Evolutionary conservation across 768 basidiomycete genomes (phyloP).

Genomic region (Mycena vulgaris): DNA sequence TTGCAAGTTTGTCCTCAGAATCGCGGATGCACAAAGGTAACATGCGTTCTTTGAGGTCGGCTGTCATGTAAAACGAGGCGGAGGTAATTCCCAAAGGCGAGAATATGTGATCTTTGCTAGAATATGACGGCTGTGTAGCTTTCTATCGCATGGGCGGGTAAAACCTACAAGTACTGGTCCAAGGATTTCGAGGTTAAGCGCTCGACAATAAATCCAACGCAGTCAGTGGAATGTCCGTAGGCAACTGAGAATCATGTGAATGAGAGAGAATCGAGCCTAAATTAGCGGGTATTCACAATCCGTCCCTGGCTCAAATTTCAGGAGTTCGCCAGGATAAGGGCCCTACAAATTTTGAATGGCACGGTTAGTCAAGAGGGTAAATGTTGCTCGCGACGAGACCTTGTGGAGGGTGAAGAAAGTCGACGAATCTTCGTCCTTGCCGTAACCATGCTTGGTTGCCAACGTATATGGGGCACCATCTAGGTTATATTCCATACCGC

Average conservation of each 20-base stretch:
- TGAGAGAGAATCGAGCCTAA: not conserved
- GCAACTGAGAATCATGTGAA: conserved; percentile 36
- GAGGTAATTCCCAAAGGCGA: conserved; percentile 47
- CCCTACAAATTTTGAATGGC: conserved; percentile 34
- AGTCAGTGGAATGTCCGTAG: conserved; percentile 50
- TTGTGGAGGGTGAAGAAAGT: conserved; percentile 44
- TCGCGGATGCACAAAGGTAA: conserved; percentile 42
- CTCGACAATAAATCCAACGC: conserved; percentile 50
- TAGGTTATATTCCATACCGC: conserved; percentile 48
- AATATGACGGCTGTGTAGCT: not conserved
- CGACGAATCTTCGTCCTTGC: conserved; percentile 40
- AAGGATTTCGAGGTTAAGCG: conserved; percentile 46
- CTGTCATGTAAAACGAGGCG: conserved; percentile 47
- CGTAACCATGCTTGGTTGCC: conserved; percentile 41
- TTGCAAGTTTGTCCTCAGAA: conserved; percentile 40
- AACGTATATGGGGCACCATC: conserved; percentile 29
- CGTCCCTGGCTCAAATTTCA: conserved; percentile 52
- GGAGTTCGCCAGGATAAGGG: conserved; percentile 41
- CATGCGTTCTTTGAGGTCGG: conserved; percentile 40
- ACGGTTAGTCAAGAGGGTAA: not conserved
- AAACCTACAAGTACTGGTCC: conserved; percentile 48
- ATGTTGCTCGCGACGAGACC: conserved; percentile 15
- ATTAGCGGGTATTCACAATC: conserved; percentile 40
- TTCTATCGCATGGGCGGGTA: not conserved
- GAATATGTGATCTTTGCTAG: conserved; percentile 52